These are phyloP conservation scores for Triticum turgidum DNA, from an alignment of 176 grass and related monocot genomes.

Conservation along the genomic window DNA sequence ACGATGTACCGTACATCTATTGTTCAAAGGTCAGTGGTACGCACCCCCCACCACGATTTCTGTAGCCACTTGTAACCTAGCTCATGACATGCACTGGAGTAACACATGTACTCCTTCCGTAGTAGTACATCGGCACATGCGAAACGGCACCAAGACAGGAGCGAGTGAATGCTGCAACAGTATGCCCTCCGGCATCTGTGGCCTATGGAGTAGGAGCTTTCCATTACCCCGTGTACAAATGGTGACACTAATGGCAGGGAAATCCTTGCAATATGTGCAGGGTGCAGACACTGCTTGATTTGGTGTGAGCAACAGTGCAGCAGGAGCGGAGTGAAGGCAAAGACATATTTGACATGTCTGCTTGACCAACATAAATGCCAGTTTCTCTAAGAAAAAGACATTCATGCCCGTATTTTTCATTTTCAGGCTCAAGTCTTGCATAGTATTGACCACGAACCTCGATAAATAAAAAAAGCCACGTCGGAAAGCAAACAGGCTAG, in stretches of 20 bases:
- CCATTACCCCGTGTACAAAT: slow-evolving; percentile 16
- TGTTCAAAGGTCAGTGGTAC: slow-evolving; percentile 18
- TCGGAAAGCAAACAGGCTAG: not conserved
- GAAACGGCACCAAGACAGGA: not conserved
- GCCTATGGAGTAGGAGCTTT: not conserved
- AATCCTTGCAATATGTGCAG: slow-evolving; percentile 18
- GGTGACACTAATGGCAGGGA: not conserved
- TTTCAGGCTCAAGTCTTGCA: not conserved
- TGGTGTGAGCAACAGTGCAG: not conserved
- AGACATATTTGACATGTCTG: slow-evolving; percentile 21
- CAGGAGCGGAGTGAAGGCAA: not conserved
- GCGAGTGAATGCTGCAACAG: not conserved
- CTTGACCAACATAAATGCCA: slow-evolving; percentile 14
- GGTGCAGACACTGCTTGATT: slow-evolving; percentile 29
- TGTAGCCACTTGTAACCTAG: slow-evolving; percentile 22
- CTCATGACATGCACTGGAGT: not conserved
- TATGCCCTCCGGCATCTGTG: slow-evolving; percentile 1
- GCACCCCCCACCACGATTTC: not conserved
- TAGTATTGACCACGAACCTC: not conserved
- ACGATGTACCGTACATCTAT: not conserved
- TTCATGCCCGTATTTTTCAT: too few species aligned
- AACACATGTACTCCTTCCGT: not conserved
- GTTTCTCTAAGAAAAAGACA: too few species aligned
- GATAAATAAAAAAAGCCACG: not conserved
- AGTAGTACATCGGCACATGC: not conserved